Evolutionary conservation across 2,329 filamentous ascomycete species (phyloP).

Genomic region (Sclerotinia glacialis): DNA sequence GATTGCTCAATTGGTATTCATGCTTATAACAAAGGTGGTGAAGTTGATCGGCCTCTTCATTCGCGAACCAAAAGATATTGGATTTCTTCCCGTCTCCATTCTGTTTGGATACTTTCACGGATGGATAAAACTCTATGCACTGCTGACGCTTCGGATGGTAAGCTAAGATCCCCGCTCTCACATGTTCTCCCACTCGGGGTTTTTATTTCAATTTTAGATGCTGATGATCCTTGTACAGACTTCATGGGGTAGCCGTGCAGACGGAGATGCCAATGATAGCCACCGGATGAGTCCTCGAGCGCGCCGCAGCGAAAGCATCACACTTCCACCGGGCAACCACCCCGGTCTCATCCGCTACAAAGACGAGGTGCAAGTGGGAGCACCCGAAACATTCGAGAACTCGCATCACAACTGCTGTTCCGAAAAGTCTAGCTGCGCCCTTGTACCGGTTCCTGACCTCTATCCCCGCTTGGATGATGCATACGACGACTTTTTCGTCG

Average conservation of each 20-base stretch:
- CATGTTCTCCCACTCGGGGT: neutral
- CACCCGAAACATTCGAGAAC: slow-evolving; percentile 16
- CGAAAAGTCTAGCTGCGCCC: slow-evolving; percentile 8
- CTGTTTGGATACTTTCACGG: slow-evolving; percentile 92
- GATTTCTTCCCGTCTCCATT: slow-evolving; percentile 80
- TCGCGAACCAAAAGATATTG: slow-evolving; percentile 76
- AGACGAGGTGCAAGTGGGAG: slow-evolving; percentile 35
- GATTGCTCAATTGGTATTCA: slow-evolving; percentile 66
- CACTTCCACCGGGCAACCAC: slow-evolving; percentile 45
- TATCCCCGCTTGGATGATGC: slow-evolving; percentile 18
- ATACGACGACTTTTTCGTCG: slow-evolving; percentile 20
- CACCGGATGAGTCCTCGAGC: slow-evolving; percentile 49
- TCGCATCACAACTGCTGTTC: slow-evolving; percentile 10
- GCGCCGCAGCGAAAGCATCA: slow-evolving; percentile 41
- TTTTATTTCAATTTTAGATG: slow-evolving; percentile 25
- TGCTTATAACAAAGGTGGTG: slow-evolving; percentile 86
- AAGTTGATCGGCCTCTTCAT: slow-evolving; percentile 86
- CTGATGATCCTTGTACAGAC: slow-evolving; percentile 55
- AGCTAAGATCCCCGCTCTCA: slow-evolving; percentile 14
- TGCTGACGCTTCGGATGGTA: slow-evolving; percentile 79
- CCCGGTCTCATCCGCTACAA: slow-evolving; percentile 47
- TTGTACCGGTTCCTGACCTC: neutral
- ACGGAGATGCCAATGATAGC: slow-evolving; percentile 80
- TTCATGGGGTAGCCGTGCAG: slow-evolving; percentile 91
- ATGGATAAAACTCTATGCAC: slow-evolving; percentile 84